These are phyloP conservation scores for Clarireedia hainanense DNA, from an alignment of 2,329 filamentous ascomycete genomes.

Conservation along the genomic window DNA sequence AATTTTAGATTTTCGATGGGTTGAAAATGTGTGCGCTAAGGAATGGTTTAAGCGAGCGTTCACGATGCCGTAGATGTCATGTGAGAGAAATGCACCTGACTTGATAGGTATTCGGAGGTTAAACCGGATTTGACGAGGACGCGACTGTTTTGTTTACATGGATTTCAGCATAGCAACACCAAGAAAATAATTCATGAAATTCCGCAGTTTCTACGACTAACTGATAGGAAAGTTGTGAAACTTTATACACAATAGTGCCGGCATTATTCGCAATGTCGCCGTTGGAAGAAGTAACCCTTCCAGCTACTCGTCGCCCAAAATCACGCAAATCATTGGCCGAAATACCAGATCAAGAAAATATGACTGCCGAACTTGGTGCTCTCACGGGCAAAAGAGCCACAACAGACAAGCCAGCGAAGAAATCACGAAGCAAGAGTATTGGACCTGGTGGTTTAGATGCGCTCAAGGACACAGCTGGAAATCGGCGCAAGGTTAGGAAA, in stretches of 20 bases:
- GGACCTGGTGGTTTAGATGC: slow-evolving; percentile 85
- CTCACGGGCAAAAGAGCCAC: slow-evolving; percentile 21
- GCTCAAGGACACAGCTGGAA: slow-evolving; percentile 66
- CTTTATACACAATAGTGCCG: background rate
- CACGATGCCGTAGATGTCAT: background rate
- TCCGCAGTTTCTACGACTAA: slow-evolving; percentile 2
- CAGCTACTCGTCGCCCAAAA: slow-evolving; percentile 42
- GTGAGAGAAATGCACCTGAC: background rate
- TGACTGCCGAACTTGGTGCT: slow-evolving; percentile 56
- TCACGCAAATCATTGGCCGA: slow-evolving; percentile 67
- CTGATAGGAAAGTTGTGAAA: background rate
- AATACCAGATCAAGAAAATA: slow-evolving; percentile 71
- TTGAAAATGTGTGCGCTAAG: slow-evolving; percentile 13
- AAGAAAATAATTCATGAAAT: slow-evolving; percentile 13
- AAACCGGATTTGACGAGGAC: background rate
- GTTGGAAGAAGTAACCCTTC: slow-evolving; percentile 41
- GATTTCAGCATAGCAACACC: slow-evolving; percentile 12
- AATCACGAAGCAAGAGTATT: slow-evolving; percentile 90
- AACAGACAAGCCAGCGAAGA: slow-evolving; percentile 37
- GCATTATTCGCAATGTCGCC: slow-evolving; percentile 31
- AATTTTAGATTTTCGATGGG: slow-evolving; percentile 12
- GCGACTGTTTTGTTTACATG: slow-evolving; percentile 19
- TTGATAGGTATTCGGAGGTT: background rate
- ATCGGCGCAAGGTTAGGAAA: slow-evolving; percentile 63
- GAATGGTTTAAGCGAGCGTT: slow-evolving; percentile 11